These are phyloP conservation scores for Penicillium sp. DNA, from an alignment of 2,329 filamentous ascomycete genomes.

Conservation along the genomic window DNA sequence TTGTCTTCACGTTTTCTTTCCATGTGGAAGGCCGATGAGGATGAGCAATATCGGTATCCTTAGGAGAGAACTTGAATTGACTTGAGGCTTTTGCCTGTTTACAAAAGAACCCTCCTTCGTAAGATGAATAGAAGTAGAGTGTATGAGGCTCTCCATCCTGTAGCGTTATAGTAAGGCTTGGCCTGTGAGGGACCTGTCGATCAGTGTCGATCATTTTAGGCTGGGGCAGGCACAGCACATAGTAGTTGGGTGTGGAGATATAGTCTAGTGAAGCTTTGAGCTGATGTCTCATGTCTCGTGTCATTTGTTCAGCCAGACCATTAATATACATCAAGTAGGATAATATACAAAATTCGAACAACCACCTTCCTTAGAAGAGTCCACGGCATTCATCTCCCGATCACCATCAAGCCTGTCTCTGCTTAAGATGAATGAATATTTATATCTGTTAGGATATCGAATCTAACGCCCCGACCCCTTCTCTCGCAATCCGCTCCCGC, in stretches of 20 bases:
- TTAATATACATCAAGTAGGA: neutral
- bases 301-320: neutral
- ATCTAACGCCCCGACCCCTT: constrained; percentile 23
- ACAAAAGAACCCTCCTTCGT: neutral
- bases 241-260: neutral
- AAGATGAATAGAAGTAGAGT: neutral
- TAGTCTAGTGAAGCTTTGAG: neutral
- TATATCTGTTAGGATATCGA: neutral
- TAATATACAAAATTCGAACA: neutral
- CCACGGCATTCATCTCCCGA: neutral
- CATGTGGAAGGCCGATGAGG: neutral
- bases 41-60: neutral
- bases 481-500: constrained; percentile 28
- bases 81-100: neutral
- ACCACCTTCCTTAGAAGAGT: neutral
- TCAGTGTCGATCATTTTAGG: constrained; percentile 1
- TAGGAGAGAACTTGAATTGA: constrained; percentile 4
- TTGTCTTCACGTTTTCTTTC: neutral
- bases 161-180: neutral
- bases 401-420: neutral
- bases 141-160: neutral
- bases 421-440: neutral
- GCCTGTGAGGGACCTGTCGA: neutral
- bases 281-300: neutral
- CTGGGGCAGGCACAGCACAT: neutral